These are phyloP conservation scores for Amniculicola lignicola DNA, from an alignment of 495 filamentous ascomycete species.

Conservation along the genomic window DNA sequence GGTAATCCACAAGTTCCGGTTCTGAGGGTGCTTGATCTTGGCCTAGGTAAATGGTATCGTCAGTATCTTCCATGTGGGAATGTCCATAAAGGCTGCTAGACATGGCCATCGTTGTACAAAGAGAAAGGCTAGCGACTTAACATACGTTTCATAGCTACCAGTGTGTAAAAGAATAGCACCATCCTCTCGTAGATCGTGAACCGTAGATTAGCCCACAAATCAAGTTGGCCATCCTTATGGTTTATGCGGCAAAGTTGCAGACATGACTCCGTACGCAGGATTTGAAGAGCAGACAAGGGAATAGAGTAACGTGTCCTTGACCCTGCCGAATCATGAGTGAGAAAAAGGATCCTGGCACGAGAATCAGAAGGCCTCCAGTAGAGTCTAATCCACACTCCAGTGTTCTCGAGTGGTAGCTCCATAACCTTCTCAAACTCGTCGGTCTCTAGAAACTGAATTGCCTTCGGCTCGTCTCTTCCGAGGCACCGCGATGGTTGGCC, in stretches of 20 bases:
- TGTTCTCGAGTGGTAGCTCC: slow-evolving; percentile 47
- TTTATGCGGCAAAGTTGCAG: slow-evolving; percentile 56
- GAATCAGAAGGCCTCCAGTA: slow-evolving; percentile 54
- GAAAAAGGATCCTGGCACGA: slow-evolving; percentile 58
- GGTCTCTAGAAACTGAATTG: slow-evolving; percentile 41
- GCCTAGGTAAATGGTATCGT: too few relatives aligned
- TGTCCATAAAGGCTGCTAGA: too few relatives aligned
- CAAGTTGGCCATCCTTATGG: slow-evolving; percentile 42
- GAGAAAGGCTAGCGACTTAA: too few relatives aligned
- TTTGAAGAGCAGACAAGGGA: slow-evolving; percentile 51
- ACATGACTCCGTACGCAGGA: slow-evolving; percentile 53
- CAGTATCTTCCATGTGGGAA: too few relatives aligned
- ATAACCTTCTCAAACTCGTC: slow-evolving; percentile 42
- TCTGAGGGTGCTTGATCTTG: slow-evolving; percentile 56
- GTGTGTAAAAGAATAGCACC: slow-evolving; percentile 75
- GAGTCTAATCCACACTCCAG: slow-evolving; percentile 53
- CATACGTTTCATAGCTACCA: slow-evolving; percentile 72
- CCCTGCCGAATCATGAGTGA: slow-evolving; percentile 42
- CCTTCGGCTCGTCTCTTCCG: slow-evolving; percentile 44
- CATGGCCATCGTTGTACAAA: too few relatives aligned
- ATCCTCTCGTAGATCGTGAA: slow-evolving; percentile 59
- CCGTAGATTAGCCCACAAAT: slow-evolving; percentile 56
- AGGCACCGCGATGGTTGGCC: slow-evolving; percentile 49
- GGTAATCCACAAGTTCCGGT: slow-evolving; percentile 56
- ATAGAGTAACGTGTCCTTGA: slow-evolving; percentile 47